Conservation (phyloP, 1,139 yeast species). For the Chernovozyma aurita region DNA sequence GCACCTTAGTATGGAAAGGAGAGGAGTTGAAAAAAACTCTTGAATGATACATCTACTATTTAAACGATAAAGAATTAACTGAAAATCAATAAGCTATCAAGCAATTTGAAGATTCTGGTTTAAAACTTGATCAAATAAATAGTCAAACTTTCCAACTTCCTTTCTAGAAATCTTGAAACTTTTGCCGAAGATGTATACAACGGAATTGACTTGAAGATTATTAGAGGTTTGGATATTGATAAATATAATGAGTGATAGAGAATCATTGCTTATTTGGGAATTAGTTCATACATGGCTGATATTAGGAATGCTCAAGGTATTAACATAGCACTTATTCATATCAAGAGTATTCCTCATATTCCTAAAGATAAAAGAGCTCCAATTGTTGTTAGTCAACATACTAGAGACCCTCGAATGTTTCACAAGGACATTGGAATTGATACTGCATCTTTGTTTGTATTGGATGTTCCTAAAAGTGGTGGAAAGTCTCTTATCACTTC, state of each 20-base stretch:
- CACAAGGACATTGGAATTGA: slow-evolving; percentile 11
- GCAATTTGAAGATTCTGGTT: slow-evolving; percentile 3
- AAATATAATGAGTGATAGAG: slow-evolving; percentile 8
- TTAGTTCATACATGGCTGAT: slow-evolving; percentile 10
- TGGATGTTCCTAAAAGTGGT: slow-evolving; percentile 9
- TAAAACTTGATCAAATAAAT: slow-evolving; percentile 3
- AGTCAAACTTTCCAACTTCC: slow-evolving; percentile 7
- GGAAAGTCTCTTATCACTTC: slow-evolving; percentile 11
- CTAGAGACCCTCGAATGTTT: slow-evolving; percentile 12
- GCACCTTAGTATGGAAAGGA: slow-evolving; percentile 10
- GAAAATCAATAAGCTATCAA: slow-evolving; percentile 8
- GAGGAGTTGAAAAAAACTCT: slow-evolving; percentile 8
- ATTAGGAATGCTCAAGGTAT: slow-evolving; percentile 11
- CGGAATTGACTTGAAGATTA: slow-evolving; percentile 9
- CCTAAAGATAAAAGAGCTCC: slow-evolving; percentile 11
- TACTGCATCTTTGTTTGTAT: slow-evolving; percentile 9
- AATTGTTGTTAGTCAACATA: slow-evolving; percentile 11
- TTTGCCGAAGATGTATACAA: slow-evolving; percentile 9
- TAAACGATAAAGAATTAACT: slow-evolving; percentile 6
- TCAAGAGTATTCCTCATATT: slow-evolving; percentile 10
- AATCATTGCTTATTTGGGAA: slow-evolving; percentile 9
- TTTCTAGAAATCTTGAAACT: slow-evolving; percentile 7
- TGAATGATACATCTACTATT: slow-evolving; percentile 6
- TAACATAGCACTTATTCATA: slow-evolving; percentile 10
- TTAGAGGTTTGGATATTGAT: slow-evolving; percentile 10